phyloP scores from a whole-genome alignment of 2,329 filamentous ascomycete species.

The Fusarium lyarnte region DNA sequence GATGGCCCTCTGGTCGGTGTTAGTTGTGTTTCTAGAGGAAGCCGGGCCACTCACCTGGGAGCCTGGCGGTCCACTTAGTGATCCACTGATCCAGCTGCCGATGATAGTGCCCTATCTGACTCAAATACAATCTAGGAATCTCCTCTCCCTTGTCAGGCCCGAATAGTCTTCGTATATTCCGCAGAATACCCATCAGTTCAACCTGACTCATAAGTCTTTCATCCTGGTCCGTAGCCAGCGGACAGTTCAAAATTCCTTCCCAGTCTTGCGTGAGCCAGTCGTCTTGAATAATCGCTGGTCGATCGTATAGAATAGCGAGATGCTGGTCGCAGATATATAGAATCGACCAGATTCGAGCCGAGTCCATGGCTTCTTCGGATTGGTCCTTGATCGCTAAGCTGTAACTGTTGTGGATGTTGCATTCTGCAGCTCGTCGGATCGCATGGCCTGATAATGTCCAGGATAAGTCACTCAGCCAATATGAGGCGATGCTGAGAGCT shows the following conservation, averaged over 20 bases:
- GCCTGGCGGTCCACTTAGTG: slow-evolving; percentile 46
- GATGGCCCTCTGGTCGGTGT: slow-evolving; percentile 40
- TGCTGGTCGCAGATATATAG: slow-evolving; percentile 70
- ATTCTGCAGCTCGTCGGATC: slow-evolving; percentile 60
- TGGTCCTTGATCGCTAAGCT: slow-evolving; percentile 50
- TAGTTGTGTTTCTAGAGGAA: accelerated
- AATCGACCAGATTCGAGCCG: slow-evolving; percentile 69
- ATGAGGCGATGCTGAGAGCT: slow-evolving; percentile 68
- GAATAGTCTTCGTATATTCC: slow-evolving; percentile 63
- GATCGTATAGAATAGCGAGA: slow-evolving; percentile 68
- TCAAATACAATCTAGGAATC: slow-evolving; percentile 60
- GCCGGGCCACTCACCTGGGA: slow-evolving; percentile 33
- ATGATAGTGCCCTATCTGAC: slow-evolving; percentile 52
- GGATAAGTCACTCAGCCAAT: slow-evolving; percentile 68
- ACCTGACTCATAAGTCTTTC: slow-evolving; percentile 67
- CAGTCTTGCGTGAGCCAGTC: slow-evolving; percentile 66
- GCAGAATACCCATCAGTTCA: slow-evolving; percentile 65
- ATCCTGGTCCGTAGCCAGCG: slow-evolving; percentile 62
- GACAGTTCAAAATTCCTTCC: slow-evolving; percentile 62
- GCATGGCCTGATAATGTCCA: slow-evolving; percentile 69
- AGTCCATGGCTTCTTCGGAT: slow-evolving; percentile 58
- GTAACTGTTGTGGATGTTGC: slow-evolving; percentile 56
- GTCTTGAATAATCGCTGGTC: slow-evolving; percentile 67
- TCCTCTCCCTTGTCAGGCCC: slow-evolving; percentile 63
- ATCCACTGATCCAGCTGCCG: slow-evolving; percentile 52